These are phyloP conservation scores for Aegle marmelos DNA, from an alignment of 345 rosid genomes.

Conservation along the genomic window DNA sequence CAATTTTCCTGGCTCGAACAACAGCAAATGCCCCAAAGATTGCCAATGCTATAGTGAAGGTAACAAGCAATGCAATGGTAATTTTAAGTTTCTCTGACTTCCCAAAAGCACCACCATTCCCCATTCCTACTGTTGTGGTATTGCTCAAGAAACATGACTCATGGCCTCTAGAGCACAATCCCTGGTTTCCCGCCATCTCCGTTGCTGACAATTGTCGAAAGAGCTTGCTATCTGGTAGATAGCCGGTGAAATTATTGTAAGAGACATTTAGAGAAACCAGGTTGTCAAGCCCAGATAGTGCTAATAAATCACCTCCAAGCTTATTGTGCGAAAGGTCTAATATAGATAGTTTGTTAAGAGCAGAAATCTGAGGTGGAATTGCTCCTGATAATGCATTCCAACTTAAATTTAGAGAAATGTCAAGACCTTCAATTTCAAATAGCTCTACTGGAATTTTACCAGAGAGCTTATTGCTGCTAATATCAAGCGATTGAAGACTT, in stretches of 20 bases:
- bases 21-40: constrained; percentile 50
- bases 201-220: constrained; percentile 50
- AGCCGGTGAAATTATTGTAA: constrained; percentile 76
- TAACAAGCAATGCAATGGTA: constrained; percentile 50
- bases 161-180: constrained; percentile 52
- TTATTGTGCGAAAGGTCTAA: constrained; percentile 66
- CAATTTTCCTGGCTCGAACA: constrained; percentile 42
- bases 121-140: constrained; percentile 20
- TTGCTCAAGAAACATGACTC: constrained; percentile 57
- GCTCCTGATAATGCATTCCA: constrained; percentile 60
- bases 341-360: constrained; percentile 55
- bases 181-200: constrained; percentile 60
- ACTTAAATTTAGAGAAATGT: constrained; percentile 69
- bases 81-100: constrained; percentile 44
- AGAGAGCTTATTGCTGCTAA: constrained; percentile 56
- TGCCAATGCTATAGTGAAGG: constrained; percentile 46
- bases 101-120: constrained; percentile 15
- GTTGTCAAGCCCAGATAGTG: constrained; percentile 50
- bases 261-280: constrained; percentile 73
- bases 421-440: constrained; percentile 59
- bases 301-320: constrained; percentile 57
- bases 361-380: constrained; percentile 50
- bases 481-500: constrained; percentile 69
- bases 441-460: constrained; percentile 54
- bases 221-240: constrained; percentile 65